Base-by-base conservation (phyloP, 164 flowering plant species). In the Vitis cinerea region DNA sequence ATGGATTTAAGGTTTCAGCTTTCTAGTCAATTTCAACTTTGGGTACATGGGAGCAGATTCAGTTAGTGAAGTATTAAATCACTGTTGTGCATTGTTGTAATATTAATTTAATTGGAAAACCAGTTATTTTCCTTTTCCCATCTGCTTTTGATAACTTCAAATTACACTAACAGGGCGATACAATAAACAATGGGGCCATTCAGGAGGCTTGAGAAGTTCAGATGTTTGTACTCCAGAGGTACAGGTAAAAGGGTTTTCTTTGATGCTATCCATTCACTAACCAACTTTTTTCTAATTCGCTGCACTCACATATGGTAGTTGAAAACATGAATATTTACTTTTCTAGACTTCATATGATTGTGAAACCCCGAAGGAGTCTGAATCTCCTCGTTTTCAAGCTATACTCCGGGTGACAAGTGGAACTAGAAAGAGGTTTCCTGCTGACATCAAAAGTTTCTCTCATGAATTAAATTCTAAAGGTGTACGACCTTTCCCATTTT, bases 381-480 rank as follows among this genome's bases (percentile, higher is more conserved):
- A 96, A 74, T 96, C 99, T 78, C 99, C 99, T 13, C 97, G 99
- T 52, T 93, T 93, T 83, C 97, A 96, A 92, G 99, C 97, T 53
- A 86, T 96, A 74, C 87, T 96, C 50, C 95, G 99, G 69, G 79
- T 92, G 23, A 96, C 99, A 31, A 93, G 94, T 90, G 99, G 92
- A 37, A 97, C 99, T 12, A 84, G 93, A 74, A 93, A 87, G 84
- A 87, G 91, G 79, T 77, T 80, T 82, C 99, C 99, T 68, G 83
- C 78, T 72, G 99, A 96, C 78, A 88, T 93, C 48, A 96, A 96
- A 77, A 96, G 99, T 73, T 96, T 96, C 79, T 96, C 99, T 7
- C 99, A 96, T 81, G 99, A 96, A 74, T 73, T 96, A 79, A 93
- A 96, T 72, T 96, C 99, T 9, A 96, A 96, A 78, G 99, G 99